Evolutionary conservation across 257 asterid genomes (phyloP), one percentile per base, ranked within the genome.

Genomic region (Coffea eugenioides): DNA sequence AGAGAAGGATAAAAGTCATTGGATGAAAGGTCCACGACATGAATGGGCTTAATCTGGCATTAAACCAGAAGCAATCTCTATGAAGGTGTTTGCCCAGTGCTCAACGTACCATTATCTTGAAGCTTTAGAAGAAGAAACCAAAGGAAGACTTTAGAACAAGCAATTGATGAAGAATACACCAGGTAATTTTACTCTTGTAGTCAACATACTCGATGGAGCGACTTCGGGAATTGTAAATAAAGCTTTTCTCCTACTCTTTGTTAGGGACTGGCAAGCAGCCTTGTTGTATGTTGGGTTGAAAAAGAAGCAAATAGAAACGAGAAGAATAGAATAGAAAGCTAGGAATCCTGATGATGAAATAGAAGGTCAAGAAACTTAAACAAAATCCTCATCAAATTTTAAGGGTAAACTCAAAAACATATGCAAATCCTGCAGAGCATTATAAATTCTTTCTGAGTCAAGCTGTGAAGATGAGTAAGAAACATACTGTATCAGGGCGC

Each of bases 401-500:
- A 43, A 41, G 2, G 20, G 74, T 41, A 43, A 9, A 21, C 52
- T 45, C 74, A 71, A 10, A 51, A 71, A 69, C 18, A 41, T 5
- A 54, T 14, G 21, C 14, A 54, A 54, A 49, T 49, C 49, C 62
- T 25, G 25, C 8, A 12, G 8, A 48, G n/a, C 27, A 34, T 21
- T 65, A 77, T 18, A 27, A 65, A 45, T 23, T 61, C 25, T 21
- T 72, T 72, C 41, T n/a, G 25, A 41, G 31, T 66, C 10, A 59
- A 36, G 36, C 36, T 62, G 2, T 12, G 23, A 65, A 34, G 77
- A 71, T 71, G 8, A 61, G 5, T 15, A 59, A 18, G 73, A 49
- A 74, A 82, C 97, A 83, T 84, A 95, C 99, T 69, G 98, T 93
- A 88, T 95, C 99, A 65, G 93, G 87, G 82, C 95, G 97, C 93